Percentiles rank a stretch among this genome's conserved stretches.
Evolutionary conservation across 306 rosid species (phyloP).

Genomic region (Hylodesmum podocarpum): DNA sequence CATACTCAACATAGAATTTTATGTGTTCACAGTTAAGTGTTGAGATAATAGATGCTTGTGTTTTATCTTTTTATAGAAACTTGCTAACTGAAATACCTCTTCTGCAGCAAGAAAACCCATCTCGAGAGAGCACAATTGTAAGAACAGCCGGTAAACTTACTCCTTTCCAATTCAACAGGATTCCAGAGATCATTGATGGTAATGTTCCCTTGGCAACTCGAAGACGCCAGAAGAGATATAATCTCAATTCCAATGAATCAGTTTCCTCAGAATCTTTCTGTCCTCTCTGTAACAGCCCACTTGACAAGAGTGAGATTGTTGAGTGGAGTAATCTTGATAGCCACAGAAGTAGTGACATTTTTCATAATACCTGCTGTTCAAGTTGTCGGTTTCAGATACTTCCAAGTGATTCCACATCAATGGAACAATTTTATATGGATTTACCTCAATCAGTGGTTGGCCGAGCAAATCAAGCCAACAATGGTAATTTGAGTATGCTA

Average conservation of each 20-base stretch:
- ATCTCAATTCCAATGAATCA: constrained; percentile 65
- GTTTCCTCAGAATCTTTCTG: constrained; percentile 82
- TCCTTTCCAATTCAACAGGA: constrained; percentile 87
- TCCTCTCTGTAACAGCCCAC: constrained; percentile 76
- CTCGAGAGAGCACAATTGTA: constrained; percentile 89
- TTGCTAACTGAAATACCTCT: background rate
- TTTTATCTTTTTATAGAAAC: background rate
- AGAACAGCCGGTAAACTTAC: constrained; percentile 95
- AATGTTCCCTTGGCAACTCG: constrained; percentile 70
- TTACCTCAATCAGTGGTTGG: constrained; percentile 58
- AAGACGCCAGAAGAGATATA: constrained; percentile 89
- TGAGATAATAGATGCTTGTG: constrained; percentile 16
- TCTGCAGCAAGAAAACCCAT: constrained; percentile 86
- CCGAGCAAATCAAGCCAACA: constrained; percentile 49
- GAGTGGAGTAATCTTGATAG: constrained; percentile 39
- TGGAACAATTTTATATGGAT: constrained; percentile 51
- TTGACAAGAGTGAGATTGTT: constrained; percentile 62
- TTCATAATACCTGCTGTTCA: constrained; percentile 59
- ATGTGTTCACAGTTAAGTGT: background rate
- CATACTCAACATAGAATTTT: background rate
- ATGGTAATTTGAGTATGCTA: constrained; percentile 35
- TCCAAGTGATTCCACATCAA: constrained; percentile 53
- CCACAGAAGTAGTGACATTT: constrained; percentile 34
- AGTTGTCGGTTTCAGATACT: constrained; percentile 90
- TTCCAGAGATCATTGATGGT: constrained; percentile 67